Percentiles rank a stretch among this genome's conserved stretches.
These are phyloP conservation scores for Zygosaccharomyces rouxii DNA, from an alignment of 805 yeast species.

Conservation along the genomic window DNA sequence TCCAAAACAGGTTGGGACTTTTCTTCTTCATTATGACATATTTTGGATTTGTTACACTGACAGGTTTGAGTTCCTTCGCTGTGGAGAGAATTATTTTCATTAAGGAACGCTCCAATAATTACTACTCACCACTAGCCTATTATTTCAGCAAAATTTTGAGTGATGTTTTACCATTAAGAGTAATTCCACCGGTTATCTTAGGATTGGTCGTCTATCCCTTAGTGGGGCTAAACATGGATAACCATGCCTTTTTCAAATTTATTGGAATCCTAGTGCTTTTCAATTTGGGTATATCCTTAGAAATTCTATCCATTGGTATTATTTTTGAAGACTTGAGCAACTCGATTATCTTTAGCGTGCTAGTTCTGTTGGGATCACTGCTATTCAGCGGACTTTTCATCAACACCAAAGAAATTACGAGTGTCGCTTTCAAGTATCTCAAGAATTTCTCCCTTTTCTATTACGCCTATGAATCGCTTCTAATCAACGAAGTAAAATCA, in stretches of 20 bases:
- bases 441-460: conserved; percentile 89
- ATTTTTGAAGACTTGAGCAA: conserved; percentile 85
- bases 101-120: conserved; percentile 91
- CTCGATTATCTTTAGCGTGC: conserved; percentile 82
- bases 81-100: conserved; percentile 84
- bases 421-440: conserved; percentile 58
- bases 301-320: conserved; percentile 83
- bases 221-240: conserved; percentile 79
- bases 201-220: conserved; percentile 81
- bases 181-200: conserved; percentile 85
- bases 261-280: conserved; percentile 69
- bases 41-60: conserved; percentile 90
- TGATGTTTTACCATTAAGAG: conserved; percentile 87
- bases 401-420: conserved; percentile 65
- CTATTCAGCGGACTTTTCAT: conserved; percentile 92
- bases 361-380: conserved; percentile 76
- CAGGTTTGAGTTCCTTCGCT: conserved; percentile 86
- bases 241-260: conserved; percentile 67
- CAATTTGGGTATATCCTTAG: conserved; percentile 81
- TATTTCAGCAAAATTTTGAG: conserved; percentile 80
- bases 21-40: conserved; percentile 87
- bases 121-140: conserved; percentile 83
- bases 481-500: conserved; percentile 88
- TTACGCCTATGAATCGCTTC: conserved; percentile 89
- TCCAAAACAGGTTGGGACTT: conserved; percentile 90